Evolutionary conservation across 768 basidiomycete species (phyloP).

Genomic region (Trametes sanguinea): DNA sequence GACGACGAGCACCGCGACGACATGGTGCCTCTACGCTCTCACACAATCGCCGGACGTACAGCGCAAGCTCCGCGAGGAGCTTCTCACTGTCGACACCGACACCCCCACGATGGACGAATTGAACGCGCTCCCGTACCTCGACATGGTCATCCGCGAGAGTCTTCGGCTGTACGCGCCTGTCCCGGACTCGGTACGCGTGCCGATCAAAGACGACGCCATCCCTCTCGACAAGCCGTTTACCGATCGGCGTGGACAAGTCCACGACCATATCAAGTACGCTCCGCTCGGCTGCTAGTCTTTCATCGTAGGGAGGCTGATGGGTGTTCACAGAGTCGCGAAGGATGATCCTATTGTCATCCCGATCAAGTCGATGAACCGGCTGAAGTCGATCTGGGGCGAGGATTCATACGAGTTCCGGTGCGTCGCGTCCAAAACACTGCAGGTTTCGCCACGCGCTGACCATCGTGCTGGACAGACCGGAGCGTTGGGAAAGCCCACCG

Average conservation of each 20-base stretch:
- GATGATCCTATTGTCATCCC: conserved; percentile 46
- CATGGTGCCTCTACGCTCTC: conserved; percentile 42
- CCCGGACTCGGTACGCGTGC: conserved; percentile 48
- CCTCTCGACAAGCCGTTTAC: conserved; percentile 44
- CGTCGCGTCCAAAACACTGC: neutral
- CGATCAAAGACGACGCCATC: conserved; percentile 47
- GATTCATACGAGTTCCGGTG: conserved; percentile 62
- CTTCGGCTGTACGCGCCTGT: conserved; percentile 59
- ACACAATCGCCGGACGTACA: conserved; percentile 41
- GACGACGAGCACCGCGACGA: conserved; percentile 41
- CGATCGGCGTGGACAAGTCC: conserved; percentile 15
- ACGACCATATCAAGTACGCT: conserved; percentile 33
- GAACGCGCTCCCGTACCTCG: conserved; percentile 65
- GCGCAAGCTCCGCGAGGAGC: conserved; percentile 42
- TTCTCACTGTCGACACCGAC: conserved; percentile 43
- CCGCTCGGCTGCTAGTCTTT: neutral
- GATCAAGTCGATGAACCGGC: conserved; percentile 53
- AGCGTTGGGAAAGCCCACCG: conserved; percentile 57
- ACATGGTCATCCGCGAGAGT: conserved; percentile 60
- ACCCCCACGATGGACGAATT: conserved; percentile 69
- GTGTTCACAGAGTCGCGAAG: conserved; percentile 23
- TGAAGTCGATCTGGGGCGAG: conserved; percentile 58
- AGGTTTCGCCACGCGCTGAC: too few species aligned
- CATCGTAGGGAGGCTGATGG: neutral
- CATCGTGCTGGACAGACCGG: conserved; percentile 41